Conservation (phyloP, 257 asterid genomes). For the Nicotiana noctiflora region DNA sequence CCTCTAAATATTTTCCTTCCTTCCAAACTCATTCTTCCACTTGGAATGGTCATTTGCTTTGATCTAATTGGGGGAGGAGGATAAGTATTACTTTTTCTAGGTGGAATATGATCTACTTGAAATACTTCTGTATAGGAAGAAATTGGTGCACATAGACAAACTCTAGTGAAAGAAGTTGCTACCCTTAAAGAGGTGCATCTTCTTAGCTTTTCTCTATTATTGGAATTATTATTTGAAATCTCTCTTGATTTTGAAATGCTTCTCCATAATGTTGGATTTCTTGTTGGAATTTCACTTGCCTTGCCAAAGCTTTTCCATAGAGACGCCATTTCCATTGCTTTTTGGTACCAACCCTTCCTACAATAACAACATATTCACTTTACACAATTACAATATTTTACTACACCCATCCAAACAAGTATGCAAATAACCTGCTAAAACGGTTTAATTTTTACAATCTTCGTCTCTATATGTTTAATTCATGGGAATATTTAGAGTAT, state of each 20-base stretch:
- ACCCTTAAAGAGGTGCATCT: conserved; percentile 68
- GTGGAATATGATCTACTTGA: conserved; percentile 58
- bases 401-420: neutral
- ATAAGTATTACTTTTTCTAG: conserved; percentile 67
- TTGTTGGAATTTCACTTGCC: conserved; percentile 37
- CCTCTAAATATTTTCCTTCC: conserved; percentile 70
- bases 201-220: conserved; percentile 41
- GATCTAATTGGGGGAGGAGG: conserved; percentile 46
- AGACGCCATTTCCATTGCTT: conserved; percentile 75
- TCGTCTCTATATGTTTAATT: neutral
- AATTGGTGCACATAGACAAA: conserved; percentile 75
- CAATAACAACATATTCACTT: neutral
- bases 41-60: conserved; percentile 24
- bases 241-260: conserved; percentile 40
- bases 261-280: conserved; percentile 41
- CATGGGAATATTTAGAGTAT: neutral
- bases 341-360: conserved; percentile 91
- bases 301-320: conserved; percentile 51
- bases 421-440: neutral
- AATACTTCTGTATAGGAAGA: conserved; percentile 74
- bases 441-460: neutral
- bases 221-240: conserved; percentile 11
- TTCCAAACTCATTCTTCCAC: conserved; percentile 53
- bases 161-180: conserved; percentile 73
- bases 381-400: neutral